Conservation (phyloP, 1,284 basidiomycete species). For the Uromyces viciae-fabae region DNA sequence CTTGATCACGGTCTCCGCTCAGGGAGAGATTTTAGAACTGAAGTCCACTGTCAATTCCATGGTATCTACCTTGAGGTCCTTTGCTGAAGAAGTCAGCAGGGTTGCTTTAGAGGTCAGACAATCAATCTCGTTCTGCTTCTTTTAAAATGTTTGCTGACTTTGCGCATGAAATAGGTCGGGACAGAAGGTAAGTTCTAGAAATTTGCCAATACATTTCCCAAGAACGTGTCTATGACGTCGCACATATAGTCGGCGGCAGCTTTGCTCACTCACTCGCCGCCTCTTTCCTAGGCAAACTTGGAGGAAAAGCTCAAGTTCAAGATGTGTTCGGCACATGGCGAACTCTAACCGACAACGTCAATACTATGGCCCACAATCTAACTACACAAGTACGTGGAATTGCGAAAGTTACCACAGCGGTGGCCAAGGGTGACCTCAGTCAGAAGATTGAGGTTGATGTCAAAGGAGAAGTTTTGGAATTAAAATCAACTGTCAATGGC, state of each 20-base stretch:
- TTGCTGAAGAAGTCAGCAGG: constrained; percentile 67
- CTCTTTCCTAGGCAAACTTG: constrained; percentile 55
- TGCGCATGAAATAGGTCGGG: constrained; percentile 62
- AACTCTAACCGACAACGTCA: constrained; percentile 57
- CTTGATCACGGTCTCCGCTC: constrained; percentile 67
- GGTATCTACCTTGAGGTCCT: constrained; percentile 77
- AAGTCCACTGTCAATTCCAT: constrained; percentile 85
- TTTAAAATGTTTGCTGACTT: constrained; percentile 39
- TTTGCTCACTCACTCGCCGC: constrained; percentile 52
- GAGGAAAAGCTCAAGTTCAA: constrained; percentile 57
- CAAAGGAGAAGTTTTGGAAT: constrained; percentile 55
- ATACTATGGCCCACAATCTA: constrained; percentile 55
- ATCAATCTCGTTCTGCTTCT: constrained; percentile 19
- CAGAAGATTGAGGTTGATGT: constrained; percentile 56
- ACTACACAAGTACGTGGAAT: constrained; percentile 53
- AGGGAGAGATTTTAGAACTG: constrained; percentile 83
- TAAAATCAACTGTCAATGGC: constrained; percentile 56
- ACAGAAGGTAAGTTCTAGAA: constrained; percentile 85
- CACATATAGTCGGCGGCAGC: too few relatives aligned
- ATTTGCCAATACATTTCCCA: constrained; percentile 65
- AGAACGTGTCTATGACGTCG: background rate
- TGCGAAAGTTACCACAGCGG: constrained; percentile 55
- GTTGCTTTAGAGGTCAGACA: constrained; percentile 53
- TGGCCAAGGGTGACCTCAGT: constrained; percentile 55
- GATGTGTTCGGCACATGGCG: constrained; percentile 59